Evolutionary conservation across 371 early-diverging fungal genomes (phyloP).

Genomic region (Mucor irregularis): DNA sequence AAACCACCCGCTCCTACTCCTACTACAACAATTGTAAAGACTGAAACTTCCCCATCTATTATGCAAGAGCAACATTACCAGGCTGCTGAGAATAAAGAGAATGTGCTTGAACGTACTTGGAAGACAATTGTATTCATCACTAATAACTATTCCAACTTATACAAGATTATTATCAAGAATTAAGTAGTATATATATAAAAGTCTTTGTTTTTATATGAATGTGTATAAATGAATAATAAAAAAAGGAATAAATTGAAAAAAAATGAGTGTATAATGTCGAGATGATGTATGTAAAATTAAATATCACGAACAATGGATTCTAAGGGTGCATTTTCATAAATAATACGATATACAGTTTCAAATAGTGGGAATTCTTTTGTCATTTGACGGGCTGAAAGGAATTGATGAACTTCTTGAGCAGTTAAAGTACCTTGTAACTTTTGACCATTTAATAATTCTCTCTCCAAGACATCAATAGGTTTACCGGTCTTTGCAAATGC

Average conservation of each 20-base stretch:
- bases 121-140: neutral
- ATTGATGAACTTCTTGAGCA: slow-evolving; percentile 85
- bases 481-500: slow-evolving; percentile 88
- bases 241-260: neutral
- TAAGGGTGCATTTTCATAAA: slow-evolving; percentile 67
- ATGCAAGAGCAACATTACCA: no score
- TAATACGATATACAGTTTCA: slow-evolving; percentile 86
- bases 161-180: neutral
- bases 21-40: no score
- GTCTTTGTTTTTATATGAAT: neutral
- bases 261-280: neutral
- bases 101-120: neutral
- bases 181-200: neutral
- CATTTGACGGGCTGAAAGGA: slow-evolving; percentile 66
- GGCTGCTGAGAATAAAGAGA: no score
- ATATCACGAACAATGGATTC: slow-evolving; percentile 37
- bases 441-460: slow-evolving; percentile 93
- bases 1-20: no score
- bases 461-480: slow-evolving; percentile 88
- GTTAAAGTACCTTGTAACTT: slow-evolving; percentile 98
- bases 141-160: neutral
- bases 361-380: slow-evolving; percentile 86
- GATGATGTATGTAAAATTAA: neutral
- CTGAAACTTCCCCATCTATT: no score
- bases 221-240: neutral